Percentiles rank a stretch among this genome's conserved stretches.
phyloP scores from a whole-genome alignment of 257 asterid genomes.

The Solanum appendiculatum region DNA sequence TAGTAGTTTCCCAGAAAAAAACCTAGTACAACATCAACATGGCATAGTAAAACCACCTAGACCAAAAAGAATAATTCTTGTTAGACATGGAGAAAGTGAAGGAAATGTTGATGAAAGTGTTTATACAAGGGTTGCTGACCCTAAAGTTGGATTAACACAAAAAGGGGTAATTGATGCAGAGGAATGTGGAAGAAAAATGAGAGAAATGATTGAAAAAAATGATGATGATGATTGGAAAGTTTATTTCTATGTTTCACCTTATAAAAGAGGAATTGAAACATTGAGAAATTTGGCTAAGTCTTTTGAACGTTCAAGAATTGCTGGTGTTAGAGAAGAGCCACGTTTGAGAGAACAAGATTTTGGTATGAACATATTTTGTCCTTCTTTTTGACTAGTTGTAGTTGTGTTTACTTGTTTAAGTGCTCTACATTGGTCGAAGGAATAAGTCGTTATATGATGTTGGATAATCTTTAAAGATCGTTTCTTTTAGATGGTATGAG shows the following conservation, averaged over 20 bases:
- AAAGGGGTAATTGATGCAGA: constrained; percentile 44
- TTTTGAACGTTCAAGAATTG: constrained; percentile 57
- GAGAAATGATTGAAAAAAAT: constrained; percentile 41
- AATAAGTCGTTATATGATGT: background rate
- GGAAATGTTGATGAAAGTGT: constrained; percentile 69
- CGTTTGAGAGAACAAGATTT: constrained; percentile 71
- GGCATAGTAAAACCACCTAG: constrained; percentile 36
- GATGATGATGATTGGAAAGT: constrained; percentile 61
- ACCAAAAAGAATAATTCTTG: constrained; percentile 57
- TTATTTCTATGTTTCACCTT: constrained; percentile 69
- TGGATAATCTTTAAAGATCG: background rate
- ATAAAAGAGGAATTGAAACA: constrained; percentile 45
- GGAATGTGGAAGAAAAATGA: constrained; percentile 37
- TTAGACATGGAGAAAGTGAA: constrained; percentile 68
- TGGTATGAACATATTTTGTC: constrained; percentile 21
- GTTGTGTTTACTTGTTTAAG: background rate
- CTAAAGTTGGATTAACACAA: constrained; percentile 42
- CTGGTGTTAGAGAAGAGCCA: constrained; percentile 74
- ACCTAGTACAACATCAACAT: background rate
- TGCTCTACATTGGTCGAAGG: background rate
- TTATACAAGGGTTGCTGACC: constrained; percentile 67
- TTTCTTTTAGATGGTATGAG: background rate
- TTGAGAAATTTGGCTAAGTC: constrained; percentile 55
- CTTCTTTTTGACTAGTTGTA: background rate
- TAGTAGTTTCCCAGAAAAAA: constrained; percentile 41